Evolutionary conservation across 139 green algal genomes (phyloP).

Genomic region (Chlamydomonas sp.): DNA sequence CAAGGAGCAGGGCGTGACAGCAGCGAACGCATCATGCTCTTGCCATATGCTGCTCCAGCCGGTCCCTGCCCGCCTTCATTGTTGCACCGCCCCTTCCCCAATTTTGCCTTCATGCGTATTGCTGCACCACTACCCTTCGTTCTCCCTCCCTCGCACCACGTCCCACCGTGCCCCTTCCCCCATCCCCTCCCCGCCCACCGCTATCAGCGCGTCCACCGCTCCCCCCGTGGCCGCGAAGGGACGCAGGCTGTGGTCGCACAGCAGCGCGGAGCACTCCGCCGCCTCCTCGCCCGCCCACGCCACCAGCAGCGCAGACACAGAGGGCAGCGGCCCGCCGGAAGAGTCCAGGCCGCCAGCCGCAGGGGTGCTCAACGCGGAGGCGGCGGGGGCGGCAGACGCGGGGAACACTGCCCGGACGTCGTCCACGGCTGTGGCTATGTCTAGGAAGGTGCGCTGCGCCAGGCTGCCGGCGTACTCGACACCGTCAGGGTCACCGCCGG

Average conservation of each 20-base stretch:
- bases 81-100: no score
- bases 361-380: background rate
- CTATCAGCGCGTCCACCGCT: constrained; percentile 22
- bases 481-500: constrained; percentile 49
- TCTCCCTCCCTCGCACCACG: no score
- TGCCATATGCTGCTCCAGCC: no score
- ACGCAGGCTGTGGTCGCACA: constrained; percentile 44
- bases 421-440: constrained; percentile 43
- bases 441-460: constrained; percentile 49
- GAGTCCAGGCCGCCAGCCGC: background rate
- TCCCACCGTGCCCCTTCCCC: no score
- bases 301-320: constrained; percentile 35
- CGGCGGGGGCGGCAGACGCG: background rate
- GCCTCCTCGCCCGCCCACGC: constrained; percentile 47
- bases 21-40: no score
- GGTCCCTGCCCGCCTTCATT: no score
- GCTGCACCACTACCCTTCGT: no score
- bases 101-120: no score
- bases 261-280: constrained; percentile 17
- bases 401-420: constrained; percentile 44
- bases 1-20: no score
- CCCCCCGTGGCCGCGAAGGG: constrained; percentile 32
- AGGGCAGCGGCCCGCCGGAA: background rate
- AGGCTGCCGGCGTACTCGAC: constrained; percentile 52
- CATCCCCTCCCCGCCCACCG: background rate